phyloP scores from a whole-genome alignment of 163 green algal species.

The Chloroidium sp. region DNA sequence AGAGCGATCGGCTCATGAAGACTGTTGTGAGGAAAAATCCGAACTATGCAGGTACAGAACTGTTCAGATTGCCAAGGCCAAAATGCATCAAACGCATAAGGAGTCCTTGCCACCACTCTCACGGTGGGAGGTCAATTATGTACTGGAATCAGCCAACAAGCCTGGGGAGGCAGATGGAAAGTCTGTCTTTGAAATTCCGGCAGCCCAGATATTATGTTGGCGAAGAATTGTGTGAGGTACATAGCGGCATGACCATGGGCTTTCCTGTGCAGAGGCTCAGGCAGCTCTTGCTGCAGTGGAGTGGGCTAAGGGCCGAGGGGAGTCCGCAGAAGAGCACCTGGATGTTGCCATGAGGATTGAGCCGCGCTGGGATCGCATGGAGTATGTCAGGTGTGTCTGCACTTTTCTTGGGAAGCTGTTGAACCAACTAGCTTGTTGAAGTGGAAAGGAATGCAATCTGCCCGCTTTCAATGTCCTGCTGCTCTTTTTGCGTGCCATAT shows the following conservation, averaged over 20 bases:
- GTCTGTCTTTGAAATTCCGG: not conserved
- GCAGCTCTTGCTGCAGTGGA: conserved; percentile 34
- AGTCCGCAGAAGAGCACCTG: conserved; percentile 18
- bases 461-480: too few relatives aligned
- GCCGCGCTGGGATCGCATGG: conserved; percentile 14
- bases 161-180: not conserved
- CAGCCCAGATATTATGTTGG: not conserved
- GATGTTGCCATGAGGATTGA: conserved; percentile 11
- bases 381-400: conserved; percentile 3
- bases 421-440: too few relatives aligned
- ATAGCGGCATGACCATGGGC: not conserved
- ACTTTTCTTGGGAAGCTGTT: too few relatives aligned
- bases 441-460: too few relatives aligned
- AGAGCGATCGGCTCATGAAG: conserved; percentile 16
- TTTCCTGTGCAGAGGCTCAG: conserved; percentile 25
- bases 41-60: conserved; percentile 21
- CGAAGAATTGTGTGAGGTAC: not conserved
- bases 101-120: not conserved
- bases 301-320: conserved; percentile 14
- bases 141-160: not conserved
- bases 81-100: not conserved
- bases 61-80: not conserved
- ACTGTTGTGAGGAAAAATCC: conserved; percentile 27
- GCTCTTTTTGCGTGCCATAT: too few relatives aligned
- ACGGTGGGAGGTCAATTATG: not conserved